Evolutionary conservation across 495 filamentous ascomycete species (phyloP), one percentile per base, ranked within the genome.

Genomic region (Amorphotheca resinae): DNA sequence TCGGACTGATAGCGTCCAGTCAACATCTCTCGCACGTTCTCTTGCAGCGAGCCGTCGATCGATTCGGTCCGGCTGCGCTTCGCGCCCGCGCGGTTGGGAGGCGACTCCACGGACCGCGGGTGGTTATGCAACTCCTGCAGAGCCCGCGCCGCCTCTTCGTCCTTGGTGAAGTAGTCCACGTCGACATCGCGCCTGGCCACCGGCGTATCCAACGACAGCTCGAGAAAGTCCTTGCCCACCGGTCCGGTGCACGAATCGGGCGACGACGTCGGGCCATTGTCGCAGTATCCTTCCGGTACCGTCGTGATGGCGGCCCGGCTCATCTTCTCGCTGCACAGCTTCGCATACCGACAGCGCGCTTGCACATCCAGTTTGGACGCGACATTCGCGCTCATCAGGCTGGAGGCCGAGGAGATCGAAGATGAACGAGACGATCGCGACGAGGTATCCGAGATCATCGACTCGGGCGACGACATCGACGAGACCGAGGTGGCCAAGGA

Each of bases 361-460:
- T 80, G 79, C 54, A 81, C 74, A 55, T 84, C 84, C 76, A 84
- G 51, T 66, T 76, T 72, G 74, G 71, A 56, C 64, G 72, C 61
- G 58, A 61, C 36, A 52, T 78, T 74, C 72, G 77, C 81, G 68
- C 67, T 70, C 50, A 68, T 67, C 48, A 70, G 66, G 39, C 78
- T 83, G 33, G 80, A 77, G 57, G 67, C 77, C 49, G 77, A 82
- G 14, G 79, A 83, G 60, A 82, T 76, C 1, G 80, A 83, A 50
- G 80, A 85, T 28, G 79, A 83, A 44, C 79, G 71, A 50, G 81
- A 85, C 44, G 78, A 72, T 47, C 73, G 76, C 46, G 60, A 69
- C 44, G 69, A 88, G 36, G 69, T 77, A 61, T 93, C 87, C 36
- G 84, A 91, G 18, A 93, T 65, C 84, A 91, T 88, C 44, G 86